Conservation (phyloP, 371 early-diverging fungal genomes). For the Nematocida sp. region DNA sequence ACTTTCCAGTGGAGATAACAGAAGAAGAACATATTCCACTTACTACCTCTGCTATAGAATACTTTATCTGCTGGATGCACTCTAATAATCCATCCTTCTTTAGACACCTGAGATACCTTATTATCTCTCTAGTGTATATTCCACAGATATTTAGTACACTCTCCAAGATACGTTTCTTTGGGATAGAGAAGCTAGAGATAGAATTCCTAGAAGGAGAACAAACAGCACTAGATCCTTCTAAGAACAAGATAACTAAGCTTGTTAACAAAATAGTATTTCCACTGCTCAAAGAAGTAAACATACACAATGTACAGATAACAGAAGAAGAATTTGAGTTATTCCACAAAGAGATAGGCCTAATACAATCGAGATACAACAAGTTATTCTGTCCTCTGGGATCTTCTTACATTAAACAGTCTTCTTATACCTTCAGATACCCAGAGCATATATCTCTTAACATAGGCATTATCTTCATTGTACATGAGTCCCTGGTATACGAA, state of each 20-base stretch:
- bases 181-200: not conserved
- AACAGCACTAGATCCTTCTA: not conserved
- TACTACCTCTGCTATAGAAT: too few relatives aligned
- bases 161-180: not conserved
- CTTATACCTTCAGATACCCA: constrained; percentile 10
- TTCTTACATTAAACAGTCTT: not conserved
- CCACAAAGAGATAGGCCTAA: constrained; percentile 2
- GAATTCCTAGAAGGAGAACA: not conserved
- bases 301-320: constrained; percentile 14
- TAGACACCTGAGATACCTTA: not conserved
- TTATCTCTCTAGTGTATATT: not conserved
- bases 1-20: too few relatives aligned
- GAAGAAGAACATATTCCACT: too few relatives aligned
- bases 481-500: constrained; percentile 4
- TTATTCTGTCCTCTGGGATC: constrained; percentile 37
- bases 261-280: constrained; percentile 9
- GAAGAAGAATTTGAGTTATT: constrained; percentile 3
- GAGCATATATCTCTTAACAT: constrained; percentile 10
- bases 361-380: constrained; percentile 8
- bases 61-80: too few relatives aligned
- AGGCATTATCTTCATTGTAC: constrained; percentile 24
- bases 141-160: not conserved
- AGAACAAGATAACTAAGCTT: not conserved
- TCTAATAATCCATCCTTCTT: too few relatives aligned
- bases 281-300: not conserved